Evolutionary conservation across 176 grass and related monocot species (phyloP).

Genomic region (Triticum aestivum): DNA sequence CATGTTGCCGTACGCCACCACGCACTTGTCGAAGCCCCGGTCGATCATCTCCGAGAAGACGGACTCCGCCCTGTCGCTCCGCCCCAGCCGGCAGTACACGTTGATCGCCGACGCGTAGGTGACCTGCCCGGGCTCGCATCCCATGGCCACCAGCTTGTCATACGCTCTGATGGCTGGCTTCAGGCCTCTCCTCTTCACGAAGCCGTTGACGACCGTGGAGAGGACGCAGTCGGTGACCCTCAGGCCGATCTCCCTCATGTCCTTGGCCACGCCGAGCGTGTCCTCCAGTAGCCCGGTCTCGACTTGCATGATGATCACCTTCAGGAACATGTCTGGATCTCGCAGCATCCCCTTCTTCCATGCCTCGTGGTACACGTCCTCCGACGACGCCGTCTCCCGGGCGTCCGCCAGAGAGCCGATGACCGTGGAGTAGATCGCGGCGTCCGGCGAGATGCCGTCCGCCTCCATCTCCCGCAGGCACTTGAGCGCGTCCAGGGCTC

Average conservation of each 20-base stretch:
- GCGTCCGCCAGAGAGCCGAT: constrained; percentile 66
- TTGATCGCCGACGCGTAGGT: constrained; percentile 89
- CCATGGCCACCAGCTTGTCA: constrained; percentile 42
- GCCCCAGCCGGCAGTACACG: constrained; percentile 71
- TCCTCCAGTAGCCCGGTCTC: constrained; percentile 60
- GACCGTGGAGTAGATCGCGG: constrained; percentile 61
- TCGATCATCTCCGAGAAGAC: constrained; percentile 79
- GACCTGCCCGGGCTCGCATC: constrained; percentile 88
- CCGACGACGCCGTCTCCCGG: constrained; percentile 45
- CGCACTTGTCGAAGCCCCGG: constrained; percentile 75
- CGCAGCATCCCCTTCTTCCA: constrained; percentile 53
- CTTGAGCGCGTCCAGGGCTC: constrained; percentile 58
- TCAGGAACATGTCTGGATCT: constrained; percentile 80
- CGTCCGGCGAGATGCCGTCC: constrained; percentile 42
- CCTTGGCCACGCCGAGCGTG: constrained; percentile 52
- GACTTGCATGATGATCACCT: constrained; percentile 71
- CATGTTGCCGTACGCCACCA: constrained; percentile 86
- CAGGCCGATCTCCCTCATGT: constrained; percentile 65
- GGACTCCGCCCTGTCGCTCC: constrained; percentile 61
- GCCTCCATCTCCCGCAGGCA: constrained; percentile 76
- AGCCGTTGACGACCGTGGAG: constrained; percentile 78
- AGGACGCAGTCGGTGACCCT: constrained; percentile 75
- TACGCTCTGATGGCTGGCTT: constrained; percentile 78
- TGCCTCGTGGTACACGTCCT: constrained; percentile 73
- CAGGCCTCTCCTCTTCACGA: constrained; percentile 66